These are phyloP conservation scores for Lentinula novae-zelandiae DNA, from an alignment of 1,284 basidiomycete genomes.

Conservation along the genomic window DNA sequence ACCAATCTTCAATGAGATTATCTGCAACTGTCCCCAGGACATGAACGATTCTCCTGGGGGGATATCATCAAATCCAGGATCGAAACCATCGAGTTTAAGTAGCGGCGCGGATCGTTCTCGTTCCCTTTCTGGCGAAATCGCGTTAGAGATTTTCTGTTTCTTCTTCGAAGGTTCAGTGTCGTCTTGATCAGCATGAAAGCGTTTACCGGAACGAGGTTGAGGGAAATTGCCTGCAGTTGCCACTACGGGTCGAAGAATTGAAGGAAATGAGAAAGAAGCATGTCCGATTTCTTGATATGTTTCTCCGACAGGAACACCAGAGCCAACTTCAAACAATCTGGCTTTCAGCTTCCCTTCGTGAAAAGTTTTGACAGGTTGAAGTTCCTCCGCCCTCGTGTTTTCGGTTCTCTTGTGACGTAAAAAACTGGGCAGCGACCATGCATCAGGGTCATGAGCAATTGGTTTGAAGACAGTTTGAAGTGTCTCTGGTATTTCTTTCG, in stretches of 20 bases:
- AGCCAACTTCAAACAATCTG: not conserved
- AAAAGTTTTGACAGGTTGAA: not conserved
- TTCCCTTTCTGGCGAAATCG: not conserved
- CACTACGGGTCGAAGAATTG: not conserved
- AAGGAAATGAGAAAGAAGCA: too few species aligned
- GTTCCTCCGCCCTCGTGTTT: not conserved
- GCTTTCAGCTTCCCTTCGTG: not conserved
- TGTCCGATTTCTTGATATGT: not conserved
- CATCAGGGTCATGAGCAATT: slow-evolving; percentile 16
- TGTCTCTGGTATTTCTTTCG: not conserved
- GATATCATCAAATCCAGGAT: slow-evolving; percentile 1
- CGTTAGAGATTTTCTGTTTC: not conserved
- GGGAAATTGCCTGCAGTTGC: not conserved
- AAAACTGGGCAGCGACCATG: slow-evolving; percentile 24
- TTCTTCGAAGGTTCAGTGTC: not conserved
- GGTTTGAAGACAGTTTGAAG: not conserved
- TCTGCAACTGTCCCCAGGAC: slow-evolving; percentile 8
- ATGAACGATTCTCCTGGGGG: slow-evolving; percentile 4
- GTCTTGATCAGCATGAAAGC: not conserved
- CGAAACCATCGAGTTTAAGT: slow-evolving; percentile 1
- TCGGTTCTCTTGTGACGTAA: slow-evolving; percentile 9
- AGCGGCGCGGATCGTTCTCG: not conserved
- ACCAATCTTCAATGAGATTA: slow-evolving; percentile 7
- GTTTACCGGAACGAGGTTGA: not conserved
- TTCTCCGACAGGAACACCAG: not conserved